Evolutionary conservation across 345 rosid genomes (phyloP).

Genomic region (Fremontodendron californicum): DNA sequence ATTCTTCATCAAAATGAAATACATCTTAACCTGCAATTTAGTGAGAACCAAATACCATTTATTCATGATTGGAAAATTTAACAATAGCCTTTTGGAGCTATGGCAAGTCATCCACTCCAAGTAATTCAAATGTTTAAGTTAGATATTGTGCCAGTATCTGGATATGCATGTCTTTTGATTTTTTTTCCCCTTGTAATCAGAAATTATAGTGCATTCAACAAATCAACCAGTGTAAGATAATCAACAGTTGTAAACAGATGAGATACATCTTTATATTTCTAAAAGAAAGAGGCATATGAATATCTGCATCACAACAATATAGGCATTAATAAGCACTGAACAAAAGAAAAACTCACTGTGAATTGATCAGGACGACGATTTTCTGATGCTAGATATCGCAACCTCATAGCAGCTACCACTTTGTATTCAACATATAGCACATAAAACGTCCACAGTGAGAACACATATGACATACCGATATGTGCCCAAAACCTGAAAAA

Average conservation of each 20-base stretch:
- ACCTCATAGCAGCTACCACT: constrained; percentile 60
- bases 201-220: neutral
- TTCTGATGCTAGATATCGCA: constrained; percentile 70
- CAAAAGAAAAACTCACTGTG: constrained; percentile 49
- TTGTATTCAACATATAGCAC: constrained; percentile 64
- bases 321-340: neutral
- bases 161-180: neutral
- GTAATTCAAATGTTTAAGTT: neutral
- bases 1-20: constrained; percentile 3
- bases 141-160: neutral
- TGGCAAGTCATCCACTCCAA: neutral
- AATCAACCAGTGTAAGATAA: neutral
- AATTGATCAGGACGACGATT: constrained; percentile 91
- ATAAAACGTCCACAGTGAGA: constrained; percentile 75
- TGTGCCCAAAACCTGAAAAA: constrained; percentile 82
- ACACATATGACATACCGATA: constrained; percentile 61
- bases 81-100: neutral
- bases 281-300: neutral
- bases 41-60: neutral
- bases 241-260: neutral
- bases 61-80: neutral
- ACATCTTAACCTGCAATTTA: neutral
- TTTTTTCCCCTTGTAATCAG: neutral
- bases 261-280: neutral
- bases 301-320: neutral